Evolutionary conservation across 2,329 filamentous ascomycete species (phyloP).

Genomic region (Rutstroemia sp.): DNA sequence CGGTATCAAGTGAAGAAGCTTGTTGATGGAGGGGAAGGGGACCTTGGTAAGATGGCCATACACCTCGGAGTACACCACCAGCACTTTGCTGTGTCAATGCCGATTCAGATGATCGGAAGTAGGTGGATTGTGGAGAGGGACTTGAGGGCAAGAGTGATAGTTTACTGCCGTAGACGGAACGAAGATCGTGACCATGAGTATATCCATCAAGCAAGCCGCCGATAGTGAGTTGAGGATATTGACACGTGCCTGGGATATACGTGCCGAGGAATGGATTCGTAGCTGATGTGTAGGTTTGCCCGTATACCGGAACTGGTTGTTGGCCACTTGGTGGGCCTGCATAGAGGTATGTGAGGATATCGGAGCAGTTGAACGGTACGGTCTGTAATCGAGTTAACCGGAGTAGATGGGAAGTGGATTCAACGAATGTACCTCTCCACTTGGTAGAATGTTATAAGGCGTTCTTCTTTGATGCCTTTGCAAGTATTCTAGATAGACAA

Average conservation of each 20-base stretch:
- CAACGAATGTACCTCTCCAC: slow-evolving; percentile 28
- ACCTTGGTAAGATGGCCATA: slow-evolving; percentile 30
- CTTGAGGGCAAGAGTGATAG: slow-evolving; percentile 28
- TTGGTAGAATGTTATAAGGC: slow-evolving; percentile 34
- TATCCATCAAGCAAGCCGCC: slow-evolving; percentile 33
- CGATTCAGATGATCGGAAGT: slow-evolving; percentile 33
- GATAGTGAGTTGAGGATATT: slow-evolving; percentile 34
- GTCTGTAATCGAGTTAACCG: slow-evolving; percentile 21
- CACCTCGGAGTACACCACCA: slow-evolving; percentile 32
- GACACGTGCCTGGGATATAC: slow-evolving; percentile 31
- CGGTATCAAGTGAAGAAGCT: slow-evolving; percentile 30
- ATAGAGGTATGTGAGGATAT: slow-evolving; percentile 32
- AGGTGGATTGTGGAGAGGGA: slow-evolving; percentile 28
- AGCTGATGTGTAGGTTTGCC: slow-evolving; percentile 31
- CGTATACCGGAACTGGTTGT: slow-evolving; percentile 29
- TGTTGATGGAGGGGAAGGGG: slow-evolving; percentile 33
- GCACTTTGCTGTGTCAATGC: slow-evolving; percentile 32
- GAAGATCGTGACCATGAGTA: slow-evolving; percentile 32
- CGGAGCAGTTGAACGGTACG: slow-evolving; percentile 32
- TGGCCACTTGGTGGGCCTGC: slow-evolving; percentile 18
- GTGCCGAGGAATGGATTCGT: slow-evolving; percentile 29
- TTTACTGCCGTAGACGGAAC: slow-evolving; percentile 27
- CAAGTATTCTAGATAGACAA: slow-evolving; percentile 34
- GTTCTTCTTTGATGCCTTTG: slow-evolving; percentile 34
- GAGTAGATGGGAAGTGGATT: not conserved